phyloP scores from a whole-genome alignment of 192 early-diverging fungal species.

The Coemansia erecta region DNA sequence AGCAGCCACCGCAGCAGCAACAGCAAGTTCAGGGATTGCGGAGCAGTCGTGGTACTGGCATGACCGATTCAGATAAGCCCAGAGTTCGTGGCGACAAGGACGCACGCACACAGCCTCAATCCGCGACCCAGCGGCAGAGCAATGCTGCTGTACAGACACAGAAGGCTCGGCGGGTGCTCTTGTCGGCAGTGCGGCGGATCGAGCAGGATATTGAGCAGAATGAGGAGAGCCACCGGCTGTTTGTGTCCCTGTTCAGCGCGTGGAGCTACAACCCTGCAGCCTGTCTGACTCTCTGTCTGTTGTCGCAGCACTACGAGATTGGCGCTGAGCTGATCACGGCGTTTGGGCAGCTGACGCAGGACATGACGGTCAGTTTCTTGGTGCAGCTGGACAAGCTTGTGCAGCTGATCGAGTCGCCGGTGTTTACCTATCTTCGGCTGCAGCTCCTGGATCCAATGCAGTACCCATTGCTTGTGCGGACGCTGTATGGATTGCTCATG shows the following conservation, averaged over 20 bases:
- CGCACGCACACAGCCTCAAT: not conserved
- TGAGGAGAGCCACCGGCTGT: slow-evolving; percentile 71
- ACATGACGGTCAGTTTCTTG: slow-evolving; percentile 90
- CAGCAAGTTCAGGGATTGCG: slow-evolving; percentile 5
- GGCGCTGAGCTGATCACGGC: slow-evolving; percentile 74
- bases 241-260: slow-evolving; percentile 80
- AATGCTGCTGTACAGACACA: not conserved
- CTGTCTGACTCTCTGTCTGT: slow-evolving; percentile 87
- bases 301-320: slow-evolving; percentile 97
- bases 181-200: slow-evolving; percentile 17
- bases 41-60: not conserved
- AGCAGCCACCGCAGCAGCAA: not conserved
- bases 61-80: not conserved
- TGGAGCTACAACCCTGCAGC: slow-evolving; percentile 98
- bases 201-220: slow-evolving; percentile 27
- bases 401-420: slow-evolving; percentile 94
- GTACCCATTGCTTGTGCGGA: slow-evolving; percentile 88
- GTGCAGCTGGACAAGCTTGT: slow-evolving; percentile 99
- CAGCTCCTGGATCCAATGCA: slow-evolving; percentile 90
- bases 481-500: slow-evolving; percentile 96
- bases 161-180: slow-evolving; percentile 11
- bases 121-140: no score
- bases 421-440: slow-evolving; percentile 92
- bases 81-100: not conserved
- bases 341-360: slow-evolving; percentile 78